A percentile compares a stretch with the other conserved stretches of the same genome.
These are phyloP conservation scores for Nothophaeocryptopus gaeumannii DNA, from an alignment of 2,329 filamentous ascomycete genomes.

Conservation along the genomic window DNA sequence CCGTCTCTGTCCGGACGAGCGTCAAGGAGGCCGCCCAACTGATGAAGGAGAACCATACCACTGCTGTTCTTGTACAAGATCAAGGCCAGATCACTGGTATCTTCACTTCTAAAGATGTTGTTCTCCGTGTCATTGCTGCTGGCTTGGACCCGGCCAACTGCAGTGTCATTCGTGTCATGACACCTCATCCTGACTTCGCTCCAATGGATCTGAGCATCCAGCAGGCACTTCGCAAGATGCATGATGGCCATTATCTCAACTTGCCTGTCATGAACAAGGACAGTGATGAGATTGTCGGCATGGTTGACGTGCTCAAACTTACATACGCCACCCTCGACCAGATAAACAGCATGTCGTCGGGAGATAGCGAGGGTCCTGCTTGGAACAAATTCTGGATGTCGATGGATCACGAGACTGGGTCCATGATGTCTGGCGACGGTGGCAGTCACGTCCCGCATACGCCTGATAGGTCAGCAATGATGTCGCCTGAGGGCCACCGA, in stretches of 20 bases:
- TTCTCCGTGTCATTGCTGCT: slow-evolving; percentile 94
- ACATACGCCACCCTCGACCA: slow-evolving; percentile 96
- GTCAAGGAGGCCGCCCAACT: slow-evolving; percentile 91
- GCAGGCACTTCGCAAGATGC: slow-evolving; percentile 97
- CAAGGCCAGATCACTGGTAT: slow-evolving; percentile 97
- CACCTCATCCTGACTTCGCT: slow-evolving; percentile 96
- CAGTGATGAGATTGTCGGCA: slow-evolving; percentile 92
- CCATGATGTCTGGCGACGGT: slow-evolving; percentile 88
- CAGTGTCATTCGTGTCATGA: slow-evolving; percentile 98
- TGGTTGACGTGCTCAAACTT: slow-evolving; percentile 98
- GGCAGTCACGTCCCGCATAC: slow-evolving; percentile 68
- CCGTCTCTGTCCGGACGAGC: slow-evolving; percentile 91
- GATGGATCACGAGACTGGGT: slow-evolving; percentile 90
- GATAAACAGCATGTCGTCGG: slow-evolving; percentile 86
- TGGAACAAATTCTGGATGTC: slow-evolving; percentile 99
- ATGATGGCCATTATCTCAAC: slow-evolving; percentile 98
- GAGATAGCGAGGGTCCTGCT: slow-evolving; percentile 87
- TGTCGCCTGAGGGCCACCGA: slow-evolving; percentile 72
- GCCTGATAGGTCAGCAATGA: slow-evolving; percentile 65
- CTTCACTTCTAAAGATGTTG: slow-evolving; percentile 98
- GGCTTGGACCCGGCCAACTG: slow-evolving; percentile 91
- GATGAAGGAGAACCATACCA: slow-evolving; percentile 99
- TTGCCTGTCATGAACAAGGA: slow-evolving; percentile 94
- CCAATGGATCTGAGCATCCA: slow-evolving; percentile 99
- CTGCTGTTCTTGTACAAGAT: slow-evolving; percentile 91